phyloP scores from a whole-genome alignment of 768 basidiomycete species.

The Steccherinum ochraceum region DNA sequence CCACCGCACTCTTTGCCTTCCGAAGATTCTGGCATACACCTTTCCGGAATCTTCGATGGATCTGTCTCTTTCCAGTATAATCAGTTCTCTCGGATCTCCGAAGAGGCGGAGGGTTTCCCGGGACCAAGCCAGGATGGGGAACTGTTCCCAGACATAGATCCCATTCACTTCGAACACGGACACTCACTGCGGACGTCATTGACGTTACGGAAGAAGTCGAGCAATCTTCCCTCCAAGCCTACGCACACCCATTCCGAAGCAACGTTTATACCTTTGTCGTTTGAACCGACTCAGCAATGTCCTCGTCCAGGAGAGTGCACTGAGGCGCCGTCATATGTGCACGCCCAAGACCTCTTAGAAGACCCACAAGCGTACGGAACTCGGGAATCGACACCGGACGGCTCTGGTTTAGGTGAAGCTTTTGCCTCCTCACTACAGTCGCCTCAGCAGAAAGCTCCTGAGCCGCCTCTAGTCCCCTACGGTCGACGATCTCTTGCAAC shows the following conservation, averaged over 20 bases:
- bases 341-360: no score
- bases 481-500: constrained; percentile 10
- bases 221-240: no score
- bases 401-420: no score
- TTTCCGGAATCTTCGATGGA: not conserved
- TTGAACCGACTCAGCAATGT: not conserved
- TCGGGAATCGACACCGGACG: no score
- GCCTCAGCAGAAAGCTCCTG: no score
- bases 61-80: not conserved
- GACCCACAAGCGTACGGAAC: no score
- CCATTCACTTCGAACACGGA: constrained; percentile 8
- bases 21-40: constrained; percentile 17
- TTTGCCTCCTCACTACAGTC: not conserved
- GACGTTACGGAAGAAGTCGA: no score
- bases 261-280: not conserved
- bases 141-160: constrained; percentile 17
- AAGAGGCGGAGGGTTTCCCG: constrained; percentile 17
- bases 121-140: constrained; percentile 13
- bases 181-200: no score
- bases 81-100: constrained; percentile 10
- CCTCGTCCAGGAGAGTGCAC: no score
- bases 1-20: not conserved
- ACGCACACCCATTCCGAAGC: no score
- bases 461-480: not conserved
- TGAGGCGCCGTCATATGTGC: no score